phyloP scores from a whole-genome alignment of 2,329 filamentous ascomycete genomes.

The Dactylellina haptotyla region DNA sequence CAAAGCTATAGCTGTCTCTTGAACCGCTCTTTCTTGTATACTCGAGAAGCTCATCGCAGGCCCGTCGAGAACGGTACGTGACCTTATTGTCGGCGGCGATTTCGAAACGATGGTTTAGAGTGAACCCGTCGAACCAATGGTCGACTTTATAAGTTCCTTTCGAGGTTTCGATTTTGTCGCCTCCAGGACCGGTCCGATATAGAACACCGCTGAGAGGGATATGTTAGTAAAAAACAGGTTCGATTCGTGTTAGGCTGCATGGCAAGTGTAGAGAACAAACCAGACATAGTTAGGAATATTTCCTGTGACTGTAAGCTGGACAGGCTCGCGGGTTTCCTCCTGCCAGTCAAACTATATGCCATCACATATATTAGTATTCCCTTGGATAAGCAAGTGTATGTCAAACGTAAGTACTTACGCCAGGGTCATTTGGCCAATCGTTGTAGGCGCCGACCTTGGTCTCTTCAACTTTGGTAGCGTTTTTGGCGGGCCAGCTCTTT shows the following conservation, averaged over 20 bases:
- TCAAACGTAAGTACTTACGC: conserved; percentile 10
- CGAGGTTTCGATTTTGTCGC: conserved; percentile 70
- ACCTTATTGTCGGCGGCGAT: conserved; percentile 67
- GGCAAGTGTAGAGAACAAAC: conserved; percentile 36
- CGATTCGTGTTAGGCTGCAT: not conserved
- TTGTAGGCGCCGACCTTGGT: conserved; percentile 33
- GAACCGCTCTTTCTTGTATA: conserved; percentile 71
- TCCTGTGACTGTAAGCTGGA: conserved; percentile 73
- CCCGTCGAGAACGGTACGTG: conserved; percentile 76
- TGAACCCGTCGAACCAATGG: conserved; percentile 86
- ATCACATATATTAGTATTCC: not conserved
- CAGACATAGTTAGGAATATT: conserved; percentile 73
- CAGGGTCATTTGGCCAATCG: conserved; percentile 52
- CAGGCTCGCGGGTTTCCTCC: conserved; percentile 72
- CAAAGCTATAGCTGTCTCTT: conserved; percentile 71
- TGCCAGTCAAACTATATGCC: conserved; percentile 72
- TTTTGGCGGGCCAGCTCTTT: conserved; percentile 38
- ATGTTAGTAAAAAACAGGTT: conserved; percentile 9
- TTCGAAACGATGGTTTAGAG: conserved; percentile 77
- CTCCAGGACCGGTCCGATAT: conserved; percentile 78
- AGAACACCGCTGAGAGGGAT: conserved; percentile 71
- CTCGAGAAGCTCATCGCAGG: conserved; percentile 72
- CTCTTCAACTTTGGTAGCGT: conserved; percentile 12
- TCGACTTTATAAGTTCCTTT: conserved; percentile 70
- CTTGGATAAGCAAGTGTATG: not conserved